phyloP scores from a whole-genome alignment of 768 basidiomycete genomes.

The Clitopilus passeckerianus region DNA sequence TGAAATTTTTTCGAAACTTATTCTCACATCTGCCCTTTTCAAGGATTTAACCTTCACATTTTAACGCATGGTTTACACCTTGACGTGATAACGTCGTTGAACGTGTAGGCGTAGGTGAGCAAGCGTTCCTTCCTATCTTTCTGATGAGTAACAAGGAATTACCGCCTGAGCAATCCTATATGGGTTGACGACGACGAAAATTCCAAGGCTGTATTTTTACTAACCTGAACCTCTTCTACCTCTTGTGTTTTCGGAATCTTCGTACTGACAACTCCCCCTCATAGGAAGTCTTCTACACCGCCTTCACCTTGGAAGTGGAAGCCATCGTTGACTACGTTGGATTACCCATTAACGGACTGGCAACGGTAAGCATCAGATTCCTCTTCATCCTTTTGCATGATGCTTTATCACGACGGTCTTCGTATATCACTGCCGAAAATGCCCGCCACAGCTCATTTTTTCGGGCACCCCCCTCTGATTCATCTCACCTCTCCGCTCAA shows the following conservation, averaged over 20 bases:
- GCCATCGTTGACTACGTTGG: neutral
- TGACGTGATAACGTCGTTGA: neutral
- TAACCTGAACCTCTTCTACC: constrained; percentile 45
- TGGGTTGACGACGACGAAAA: constrained; percentile 58
- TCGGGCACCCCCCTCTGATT: constrained; percentile 82
- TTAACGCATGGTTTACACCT: constrained; percentile 27
- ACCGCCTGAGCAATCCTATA: constrained; percentile 67
- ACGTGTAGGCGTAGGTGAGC: neutral
- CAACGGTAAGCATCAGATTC: constrained; percentile 28
- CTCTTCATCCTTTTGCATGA: constrained; percentile 34
- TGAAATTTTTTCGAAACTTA: neutral
- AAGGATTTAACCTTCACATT: neutral
- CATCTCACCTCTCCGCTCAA: constrained; percentile 1
- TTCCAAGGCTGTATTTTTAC: constrained; percentile 76
- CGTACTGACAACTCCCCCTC: neutral
- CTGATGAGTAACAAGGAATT: constrained; percentile 75
- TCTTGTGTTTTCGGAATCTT: too few relatives aligned
- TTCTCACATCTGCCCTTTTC: neutral
- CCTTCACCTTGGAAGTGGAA: neutral
- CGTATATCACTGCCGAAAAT: constrained; percentile 82
- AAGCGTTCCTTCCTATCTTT: constrained; percentile 9
- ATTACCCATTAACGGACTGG: constrained; percentile 1
- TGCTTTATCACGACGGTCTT: constrained; percentile 92
- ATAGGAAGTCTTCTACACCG: neutral
- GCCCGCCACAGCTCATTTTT: constrained; percentile 88